A percentile compares a stretch with the other conserved stretches of the same genome.
Evolutionary conservation across 1,284 basidiomycete genomes (phyloP).

Genomic region (Omphalotus olearius): DNA sequence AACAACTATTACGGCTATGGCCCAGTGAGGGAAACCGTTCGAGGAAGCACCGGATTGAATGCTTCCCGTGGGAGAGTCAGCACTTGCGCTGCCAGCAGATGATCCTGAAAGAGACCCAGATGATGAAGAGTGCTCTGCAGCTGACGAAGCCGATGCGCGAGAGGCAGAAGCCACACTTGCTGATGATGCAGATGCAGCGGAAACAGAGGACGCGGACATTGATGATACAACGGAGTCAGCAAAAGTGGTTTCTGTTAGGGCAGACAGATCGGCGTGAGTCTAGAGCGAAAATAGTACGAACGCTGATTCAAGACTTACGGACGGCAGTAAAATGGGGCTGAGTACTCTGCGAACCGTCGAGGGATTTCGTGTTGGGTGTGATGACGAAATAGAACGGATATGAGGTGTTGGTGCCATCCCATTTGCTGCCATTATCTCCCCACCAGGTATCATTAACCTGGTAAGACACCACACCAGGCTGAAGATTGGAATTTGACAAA

Average conservation of each 20-base stretch:
- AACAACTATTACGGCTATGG: constrained; percentile 82
- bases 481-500: constrained; percentile 44
- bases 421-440: constrained; percentile 47
- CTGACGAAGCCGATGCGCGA: constrained; percentile 28
- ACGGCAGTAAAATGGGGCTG: constrained; percentile 72
- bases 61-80: constrained; percentile 26
- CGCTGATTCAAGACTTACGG: constrained; percentile 47
- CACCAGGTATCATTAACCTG: constrained; percentile 76
- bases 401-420: constrained; percentile 47
- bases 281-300: background rate
- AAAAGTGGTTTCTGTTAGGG: constrained; percentile 61
- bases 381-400: constrained; percentile 75
- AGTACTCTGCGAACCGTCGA: constrained; percentile 52
- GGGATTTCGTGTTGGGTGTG: constrained; percentile 44
- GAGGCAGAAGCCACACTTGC: constrained; percentile 27
- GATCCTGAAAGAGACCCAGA: constrained; percentile 29
- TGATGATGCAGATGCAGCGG: constrained; percentile 32
- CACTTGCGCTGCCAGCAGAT: constrained; percentile 20
- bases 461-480: constrained; percentile 49
- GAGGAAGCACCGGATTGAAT: constrained; percentile 40
- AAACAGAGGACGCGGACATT: constrained; percentile 37
- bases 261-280: constrained; percentile 1
- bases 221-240: constrained; percentile 57
- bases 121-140: constrained; percentile 32
- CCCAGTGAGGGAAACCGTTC: constrained; percentile 72